Evolutionary conservation across 1,284 basidiomycete genomes (phyloP).

Genomic region (Tylopilus sp.): DNA sequence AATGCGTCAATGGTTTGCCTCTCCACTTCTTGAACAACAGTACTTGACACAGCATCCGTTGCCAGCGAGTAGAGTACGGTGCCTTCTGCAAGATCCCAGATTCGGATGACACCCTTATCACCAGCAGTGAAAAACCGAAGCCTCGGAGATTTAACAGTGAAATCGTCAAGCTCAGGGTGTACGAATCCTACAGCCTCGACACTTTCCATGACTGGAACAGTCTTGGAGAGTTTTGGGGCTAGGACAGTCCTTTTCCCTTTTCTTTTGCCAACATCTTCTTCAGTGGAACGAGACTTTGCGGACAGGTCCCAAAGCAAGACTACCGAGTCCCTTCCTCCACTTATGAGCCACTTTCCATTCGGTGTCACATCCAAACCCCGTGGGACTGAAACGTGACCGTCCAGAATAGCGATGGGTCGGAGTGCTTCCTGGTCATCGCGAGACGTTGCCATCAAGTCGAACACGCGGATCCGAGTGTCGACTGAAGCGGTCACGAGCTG

Average conservation of each 20-base stretch:
- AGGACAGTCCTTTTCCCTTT: constrained; percentile 45
- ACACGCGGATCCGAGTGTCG: constrained; percentile 87
- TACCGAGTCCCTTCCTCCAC: constrained; percentile 87
- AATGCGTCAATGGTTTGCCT: constrained; percentile 67
- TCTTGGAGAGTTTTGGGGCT: constrained; percentile 68
- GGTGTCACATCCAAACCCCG: constrained; percentile 80
- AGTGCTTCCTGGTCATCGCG: constrained; percentile 53
- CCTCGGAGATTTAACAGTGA: constrained; percentile 40
- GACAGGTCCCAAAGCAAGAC: constrained; percentile 80
- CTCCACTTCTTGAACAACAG: constrained; percentile 72
- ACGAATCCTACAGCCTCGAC: constrained; percentile 83
- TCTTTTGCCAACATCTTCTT: constrained; percentile 39
- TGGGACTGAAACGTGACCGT: constrained; percentile 90
- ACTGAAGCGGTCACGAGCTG: constrained; percentile 87
- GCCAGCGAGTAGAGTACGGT: constrained; percentile 62
- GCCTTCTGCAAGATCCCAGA: constrained; percentile 80
- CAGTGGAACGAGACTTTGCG: constrained; percentile 4
- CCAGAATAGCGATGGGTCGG: constrained; percentile 75
- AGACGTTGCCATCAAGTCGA: constrained; percentile 69
- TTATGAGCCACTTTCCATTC: constrained; percentile 85
- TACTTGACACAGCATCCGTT: constrained; percentile 40
- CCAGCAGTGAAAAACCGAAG: constrained; percentile 84
- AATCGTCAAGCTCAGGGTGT: constrained; percentile 45
- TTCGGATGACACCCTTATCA: constrained; percentile 75
- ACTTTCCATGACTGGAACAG: constrained; percentile 82